Evolutionary conservation across 352 stramenopile genomes (phyloP).

Genomic region (Blastocystis sp.): DNA sequence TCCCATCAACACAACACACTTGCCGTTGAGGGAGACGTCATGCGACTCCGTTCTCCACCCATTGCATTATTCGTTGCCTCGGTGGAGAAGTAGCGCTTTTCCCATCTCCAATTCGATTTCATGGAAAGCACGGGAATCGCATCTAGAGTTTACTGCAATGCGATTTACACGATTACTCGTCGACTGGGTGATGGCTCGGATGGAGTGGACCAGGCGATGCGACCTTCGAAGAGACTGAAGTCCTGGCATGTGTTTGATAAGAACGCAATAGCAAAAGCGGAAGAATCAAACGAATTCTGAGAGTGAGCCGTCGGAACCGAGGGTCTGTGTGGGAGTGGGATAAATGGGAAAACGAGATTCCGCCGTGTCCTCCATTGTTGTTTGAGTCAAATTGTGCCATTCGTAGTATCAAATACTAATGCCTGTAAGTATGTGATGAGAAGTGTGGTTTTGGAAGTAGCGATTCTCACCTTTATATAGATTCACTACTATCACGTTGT

Average conservation of each 20-base stretch:
- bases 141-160: background rate
- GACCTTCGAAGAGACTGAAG: background rate
- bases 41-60: too few species aligned
- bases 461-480: slow-evolving; percentile 28
- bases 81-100: background rate
- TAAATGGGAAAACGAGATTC: background rate
- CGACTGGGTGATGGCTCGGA: background rate
- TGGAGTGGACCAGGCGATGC: background rate
- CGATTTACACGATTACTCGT: background rate
- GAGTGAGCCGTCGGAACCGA: too few species aligned
- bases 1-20: too few species aligned
- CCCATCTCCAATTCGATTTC: background rate
- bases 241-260: background rate
- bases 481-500: slow-evolving; percentile 99
- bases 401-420: background rate
- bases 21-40: too few species aligned
- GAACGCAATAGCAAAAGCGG: background rate
- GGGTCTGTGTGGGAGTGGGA: too few species aligned
- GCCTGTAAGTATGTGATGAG: background rate
- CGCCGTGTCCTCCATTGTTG: background rate
- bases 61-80: background rate
- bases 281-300: background rate
- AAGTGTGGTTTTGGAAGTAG: background rate
- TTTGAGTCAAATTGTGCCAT: background rate
- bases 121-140: background rate